Evolutionary conservation across 345 rosid species (phyloP).

Genomic region (Noccaea bulbosa): DNA sequence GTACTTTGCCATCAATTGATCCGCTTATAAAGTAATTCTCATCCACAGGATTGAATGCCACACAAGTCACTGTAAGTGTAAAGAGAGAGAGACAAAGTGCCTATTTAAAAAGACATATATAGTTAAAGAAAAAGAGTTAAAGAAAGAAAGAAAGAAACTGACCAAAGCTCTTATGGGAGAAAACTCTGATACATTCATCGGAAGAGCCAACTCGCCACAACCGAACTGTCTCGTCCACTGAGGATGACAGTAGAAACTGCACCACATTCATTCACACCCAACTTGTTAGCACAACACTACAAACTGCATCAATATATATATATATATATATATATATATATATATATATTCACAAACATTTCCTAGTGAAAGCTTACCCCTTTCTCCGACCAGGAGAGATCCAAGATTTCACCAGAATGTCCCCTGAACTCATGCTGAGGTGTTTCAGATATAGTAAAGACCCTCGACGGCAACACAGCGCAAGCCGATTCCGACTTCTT

Average conservation of each 20-base stretch:
- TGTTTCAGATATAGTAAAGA: conserved; percentile 61
- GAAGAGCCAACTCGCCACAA: conserved; percentile 65
- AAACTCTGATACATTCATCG: conserved; percentile 57
- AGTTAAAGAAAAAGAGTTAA: conserved; percentile 1
- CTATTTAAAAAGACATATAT: not conserved
- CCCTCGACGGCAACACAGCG: conserved; percentile 67
- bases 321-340: no score
- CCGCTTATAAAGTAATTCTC: conserved; percentile 69
- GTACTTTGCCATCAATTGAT: conserved; percentile 71
- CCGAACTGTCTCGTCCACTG: conserved; percentile 67
- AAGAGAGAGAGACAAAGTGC: not conserved
- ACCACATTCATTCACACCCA: conserved; percentile 17
- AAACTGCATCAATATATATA: conserved; percentile 12
- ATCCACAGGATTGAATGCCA: conserved; percentile 65
- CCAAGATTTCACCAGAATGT: conserved; percentile 68
- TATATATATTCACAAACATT: no score
- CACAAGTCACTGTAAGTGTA: conserved; percentile 58
- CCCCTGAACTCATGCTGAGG: conserved; percentile 75
- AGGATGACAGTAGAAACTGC: conserved; percentile 72
- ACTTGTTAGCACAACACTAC: not conserved
- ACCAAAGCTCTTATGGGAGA: conserved; percentile 74
- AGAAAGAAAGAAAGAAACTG: conserved; percentile 28
- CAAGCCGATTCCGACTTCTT: conserved; percentile 61
- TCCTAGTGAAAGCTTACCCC: conserved; percentile 53
- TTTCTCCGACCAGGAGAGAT: conserved; percentile 79